Evolutionary conservation across 768 basidiomycete species (phyloP), one percentile per base, ranked within the genome.

Genomic region (Lactifluus rugatus): DNA sequence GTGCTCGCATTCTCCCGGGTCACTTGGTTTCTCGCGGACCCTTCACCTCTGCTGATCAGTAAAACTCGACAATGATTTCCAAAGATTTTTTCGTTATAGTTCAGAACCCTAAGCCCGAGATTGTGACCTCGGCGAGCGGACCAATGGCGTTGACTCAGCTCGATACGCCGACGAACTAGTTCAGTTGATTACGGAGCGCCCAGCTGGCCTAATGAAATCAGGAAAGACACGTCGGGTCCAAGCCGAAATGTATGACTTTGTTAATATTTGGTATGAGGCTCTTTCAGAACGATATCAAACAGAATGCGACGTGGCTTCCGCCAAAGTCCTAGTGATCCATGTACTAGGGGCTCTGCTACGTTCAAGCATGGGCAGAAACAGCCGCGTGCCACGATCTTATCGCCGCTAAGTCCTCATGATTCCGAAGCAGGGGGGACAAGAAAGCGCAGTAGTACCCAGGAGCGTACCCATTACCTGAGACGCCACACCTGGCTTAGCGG

Each of bases 201-300:
- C 16, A 7, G 16, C 37, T 39, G 16, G n/a, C 17, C 32, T 17
- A 5, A 45, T 13, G n/a, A 6, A 23, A 36, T 31, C 19, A 5
- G 21, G 13, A 53, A 23, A 26, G 16, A 19, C 7, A 9, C 23
- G 16, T 19, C 9, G 28, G n/a, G n/a, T 41, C 7, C n/a, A 41
- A 6, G n/a, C 41, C n/a, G n/a, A 14, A 26, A 13, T 58, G 28
- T 58, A 36, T 58, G n/a, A 39, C 44, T 34, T n/a, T 59, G 51
- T 14, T 5, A 49, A 34, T 14, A 23, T 31, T 44, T 37, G 28
- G 16, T 46, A 26, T 21, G 47, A 34, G 47, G 47, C 41, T 52
- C 47, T 44, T 42, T 59, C 41, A 21, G 26, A 44, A 32, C 52
- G 52, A 44, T 17, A 48, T 53, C 31, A 14, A 21, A 48, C 31